Base-by-base conservation (phyloP, 2,329 filamentous ascomycete species). In the Tolypocladium pustulatum region DNA sequence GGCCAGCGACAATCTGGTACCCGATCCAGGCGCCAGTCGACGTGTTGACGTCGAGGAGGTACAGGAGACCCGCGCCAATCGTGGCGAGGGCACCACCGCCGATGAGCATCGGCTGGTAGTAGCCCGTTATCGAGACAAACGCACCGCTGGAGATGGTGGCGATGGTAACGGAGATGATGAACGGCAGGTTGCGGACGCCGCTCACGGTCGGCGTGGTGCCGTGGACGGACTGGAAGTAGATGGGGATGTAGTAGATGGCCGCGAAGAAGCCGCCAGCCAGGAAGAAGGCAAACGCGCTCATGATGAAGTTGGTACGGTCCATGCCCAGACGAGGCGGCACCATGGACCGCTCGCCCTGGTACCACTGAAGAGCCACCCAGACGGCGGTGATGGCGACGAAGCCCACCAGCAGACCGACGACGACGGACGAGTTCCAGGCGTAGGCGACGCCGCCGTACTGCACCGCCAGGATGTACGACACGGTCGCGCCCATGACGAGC, bases 391-490 rank as follows among this genome's bases (percentile, higher is more conserved):
- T 73, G 56, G 67, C 56, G n/a, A 63, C 64, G 54, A 71, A 72
- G 9, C 74, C 75, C 54, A 79, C 71, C 22, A 79, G 67, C 4
- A 75, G 71, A 4, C 75, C 76, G 54, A 80, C 72, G 43, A 79
- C 72, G 17, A 65, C 58, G 32, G 71, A 69, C 0, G 68, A 70
- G 58, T 69, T 69, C 78, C 78, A 81, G 15, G 71, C 54, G 56
- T 79, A 70, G 0, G 71, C 71, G 34, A 72, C 68, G 4, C 78
- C 78, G 55, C 76, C 78, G 67, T 75, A 80, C 64, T 80, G 76
- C 1, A 81, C 67, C 22, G 76, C 78, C 4, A 80, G 70, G 55
- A 81, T 70, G 61, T 75, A 73, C 63, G 69, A 67, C 66, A 80
- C 62, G 68, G 74, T 68, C 65, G 71, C 66, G 62, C 69, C 69